Base-by-base conservation (phyloP, 2,329 filamentous ascomycete species). In the Penicillium psychrosexuale region DNA sequence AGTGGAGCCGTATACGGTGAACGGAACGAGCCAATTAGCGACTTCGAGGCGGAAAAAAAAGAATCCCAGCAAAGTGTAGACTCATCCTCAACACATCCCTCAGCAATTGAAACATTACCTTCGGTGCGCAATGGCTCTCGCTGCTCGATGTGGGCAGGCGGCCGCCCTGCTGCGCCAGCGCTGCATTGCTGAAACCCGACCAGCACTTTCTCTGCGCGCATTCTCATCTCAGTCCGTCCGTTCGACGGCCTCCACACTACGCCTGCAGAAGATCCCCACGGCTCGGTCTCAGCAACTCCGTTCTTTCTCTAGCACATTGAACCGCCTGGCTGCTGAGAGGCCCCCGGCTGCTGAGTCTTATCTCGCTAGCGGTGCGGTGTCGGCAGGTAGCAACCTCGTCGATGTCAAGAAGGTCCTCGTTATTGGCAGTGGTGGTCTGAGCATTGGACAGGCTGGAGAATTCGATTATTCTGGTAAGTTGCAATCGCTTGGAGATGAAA, bases 321-420 rank as follows among this genome's bases (percentile, higher is more conserved):
- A 64, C 57, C 71, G 71, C 51, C 62, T 76, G 58, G 70, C 69
- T 52, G 76, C 82, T 45, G 84, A 94, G 75, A 79, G 85, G 62
- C 87, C 90, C 49, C 90, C 91, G 53, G 90, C 88, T 70, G 84
- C 91, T 50, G 86, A 92, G 77, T 90, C 92, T 59, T 96, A 96
- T 76, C 80, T 97, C 66, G 86, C 91, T 71, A 96, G 90, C 77
- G 92, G 91, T 66, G 88, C 86, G 57, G 87, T 97, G 71, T 89
- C 91, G 74, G 87, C 83, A 56, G 82, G 88, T 55, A 83, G 83
- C 68, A 82, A 93, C 67, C 79, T 89, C 52, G 88, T 97, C 47
- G 85, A 96, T 72, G 91, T 97, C 62, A 96, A 96, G 81, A 97
- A 97, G 80, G 93, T 97, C 49, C 80, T 97, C 59, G 92, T 97